phyloP scores from a whole-genome alignment of 345 rosid species.

The Mangifera indica region DNA sequence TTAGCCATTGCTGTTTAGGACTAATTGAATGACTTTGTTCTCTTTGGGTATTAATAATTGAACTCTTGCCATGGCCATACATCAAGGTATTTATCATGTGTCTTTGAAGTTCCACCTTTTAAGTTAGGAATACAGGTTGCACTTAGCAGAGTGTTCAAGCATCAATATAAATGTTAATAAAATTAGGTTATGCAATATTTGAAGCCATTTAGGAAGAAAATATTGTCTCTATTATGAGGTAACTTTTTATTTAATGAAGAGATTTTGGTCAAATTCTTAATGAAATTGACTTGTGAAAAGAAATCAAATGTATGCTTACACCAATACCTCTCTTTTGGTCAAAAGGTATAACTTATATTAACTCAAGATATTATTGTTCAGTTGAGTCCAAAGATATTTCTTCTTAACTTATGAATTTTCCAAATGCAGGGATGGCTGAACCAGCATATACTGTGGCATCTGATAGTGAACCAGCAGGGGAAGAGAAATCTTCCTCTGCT shows the following conservation, averaged over 20 bases:
- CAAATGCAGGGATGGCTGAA: conserved; percentile 67
- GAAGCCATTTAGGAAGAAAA: too few relatives aligned
- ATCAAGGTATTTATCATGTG: too few relatives aligned
- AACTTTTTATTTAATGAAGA: background rate
- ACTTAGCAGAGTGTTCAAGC: too few relatives aligned
- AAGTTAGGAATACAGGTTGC: too few relatives aligned
- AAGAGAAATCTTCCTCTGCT: conserved; percentile 61
- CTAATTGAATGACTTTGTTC: background rate
- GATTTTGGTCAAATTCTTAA: background rate
- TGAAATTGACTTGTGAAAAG: background rate
- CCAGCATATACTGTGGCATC: conserved; percentile 78
- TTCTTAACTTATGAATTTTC: conserved; percentile 12
- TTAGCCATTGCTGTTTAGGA: background rate
- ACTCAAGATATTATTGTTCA: background rate
- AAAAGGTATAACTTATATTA: background rate
- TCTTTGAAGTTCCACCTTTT: too few relatives aligned
- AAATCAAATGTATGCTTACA: background rate
- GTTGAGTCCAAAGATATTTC: background rate
- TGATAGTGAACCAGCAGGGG: conserved; percentile 74
- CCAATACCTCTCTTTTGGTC: background rate
- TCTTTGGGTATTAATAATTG: background rate
- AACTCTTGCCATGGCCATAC: background rate
- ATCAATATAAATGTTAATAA: too few relatives aligned
- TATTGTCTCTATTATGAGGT: too few relatives aligned
- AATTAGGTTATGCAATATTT: too few relatives aligned